phyloP scores from a whole-genome alignment of 2,329 filamentous ascomycete genomes.

The Xylaria sp. region DNA sequence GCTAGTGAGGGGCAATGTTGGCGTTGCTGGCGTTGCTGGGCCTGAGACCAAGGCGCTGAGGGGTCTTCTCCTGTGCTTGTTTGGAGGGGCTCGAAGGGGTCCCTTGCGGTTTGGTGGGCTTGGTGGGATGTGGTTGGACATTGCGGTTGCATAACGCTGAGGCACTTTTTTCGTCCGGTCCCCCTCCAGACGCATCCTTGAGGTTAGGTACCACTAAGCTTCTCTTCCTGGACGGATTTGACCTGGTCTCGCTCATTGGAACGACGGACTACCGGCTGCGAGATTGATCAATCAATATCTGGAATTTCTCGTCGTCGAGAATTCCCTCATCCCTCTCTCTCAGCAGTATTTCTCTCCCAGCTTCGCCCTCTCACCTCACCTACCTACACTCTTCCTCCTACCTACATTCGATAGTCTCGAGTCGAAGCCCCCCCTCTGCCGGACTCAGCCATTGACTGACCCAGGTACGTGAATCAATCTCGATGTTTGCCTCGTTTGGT shows the following conservation, averaged over 20 bases:
- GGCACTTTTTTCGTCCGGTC: slow-evolving; percentile 31
- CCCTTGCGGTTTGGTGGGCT: too few relatives aligned
- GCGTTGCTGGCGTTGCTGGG: not conserved
- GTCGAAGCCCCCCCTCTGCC: not conserved
- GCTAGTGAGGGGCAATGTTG: not conserved
- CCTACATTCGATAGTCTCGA: not conserved
- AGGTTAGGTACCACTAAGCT: not conserved
- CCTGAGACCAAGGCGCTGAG: too few relatives aligned
- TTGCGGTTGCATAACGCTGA: slow-evolving; percentile 7
- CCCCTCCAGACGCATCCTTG: slow-evolving; percentile 1
- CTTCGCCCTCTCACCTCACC: not conserved
- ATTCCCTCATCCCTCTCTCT: slow-evolving; percentile 31
- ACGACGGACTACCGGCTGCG: slow-evolving; percentile 21
- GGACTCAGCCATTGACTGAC: not conserved
- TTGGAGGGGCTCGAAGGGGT: slow-evolving; percentile 14
- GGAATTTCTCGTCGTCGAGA: slow-evolving; percentile 24
- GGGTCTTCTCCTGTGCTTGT: not conserved
- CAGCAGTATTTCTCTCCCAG: not conserved
- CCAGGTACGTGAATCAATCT: slow-evolving; percentile 22
- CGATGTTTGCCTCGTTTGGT: not conserved
- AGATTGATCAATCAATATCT: slow-evolving; percentile 16
- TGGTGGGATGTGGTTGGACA: slow-evolving; percentile 2
- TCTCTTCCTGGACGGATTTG: slow-evolving; percentile 3
- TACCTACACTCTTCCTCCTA: not conserved
- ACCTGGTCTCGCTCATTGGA: slow-evolving; percentile 16